Base-by-base conservation (phyloP, 371 early-diverging fungal genomes). In the Mortierella sp. region DNA sequence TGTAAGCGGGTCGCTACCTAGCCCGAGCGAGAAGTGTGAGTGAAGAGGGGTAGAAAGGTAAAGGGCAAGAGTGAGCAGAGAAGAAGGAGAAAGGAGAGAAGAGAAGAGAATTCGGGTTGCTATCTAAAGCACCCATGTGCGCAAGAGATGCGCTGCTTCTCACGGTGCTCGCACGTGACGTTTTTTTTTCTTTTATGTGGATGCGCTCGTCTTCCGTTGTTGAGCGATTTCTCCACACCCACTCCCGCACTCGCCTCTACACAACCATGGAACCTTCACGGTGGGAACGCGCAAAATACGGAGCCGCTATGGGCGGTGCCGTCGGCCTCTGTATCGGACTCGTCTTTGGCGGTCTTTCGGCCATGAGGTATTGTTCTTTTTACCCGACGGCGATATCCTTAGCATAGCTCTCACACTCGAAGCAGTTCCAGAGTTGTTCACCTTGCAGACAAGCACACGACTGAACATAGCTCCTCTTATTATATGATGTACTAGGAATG, bases 321-420 rank as follows among this genome's bases (percentile, higher is more conserved):
- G 96, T 96, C 69, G 96, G 96, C 24, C 91, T 94, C 54, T 95
- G 96, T 82, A 92, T 96, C 61, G 96, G 96, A 26, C 91, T 94
- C 73, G 94, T 96, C 34, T 94, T 95, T 87, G 96, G 96, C 34
- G 91, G 90, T 69, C 88, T 93, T 74, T 91, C 91, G 51, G 76
- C 94, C n/a, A 87, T 95, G 80, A 89, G 93, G 95, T 95, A 91
- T 79, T n/a, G 24, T 54, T 44, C 1, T 40, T 10, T 54, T 74
- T 50, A n/a, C 48, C n/a, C 11, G 51, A 31, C 21, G 0, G 6
- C n/a, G 26, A 43, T 44, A 50, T 43, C 26, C 24, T n/a, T 72
- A 1, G 37, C 37, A 5, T 37, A 40, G 3, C 9, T 50, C 14
- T 54, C n/a, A n/a, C n/a, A n/a, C n/a, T n/a, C n/a, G n/a, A n/a